These are phyloP conservation scores for Vitellaria paradoxa DNA, from an alignment of 179 eudicot species.

Conservation along the genomic window DNA sequence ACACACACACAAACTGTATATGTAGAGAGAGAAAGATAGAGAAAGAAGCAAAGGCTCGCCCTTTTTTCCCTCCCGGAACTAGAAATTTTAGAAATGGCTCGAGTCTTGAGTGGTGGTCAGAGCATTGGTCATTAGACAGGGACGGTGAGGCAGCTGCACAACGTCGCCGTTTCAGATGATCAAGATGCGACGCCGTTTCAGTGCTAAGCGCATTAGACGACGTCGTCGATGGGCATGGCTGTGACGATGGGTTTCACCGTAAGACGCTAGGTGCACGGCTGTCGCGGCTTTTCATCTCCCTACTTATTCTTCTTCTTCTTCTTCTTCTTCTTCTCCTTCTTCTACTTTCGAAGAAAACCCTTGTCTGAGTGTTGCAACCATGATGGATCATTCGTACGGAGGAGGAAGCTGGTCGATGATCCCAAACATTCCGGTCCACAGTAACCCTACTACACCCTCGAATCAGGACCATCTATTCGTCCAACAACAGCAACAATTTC, in stretches of 20 bases:
- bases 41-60: neutral
- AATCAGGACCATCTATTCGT: conserved; percentile 48
- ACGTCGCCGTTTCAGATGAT: neutral
- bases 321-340: neutral
- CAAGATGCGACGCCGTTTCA: neutral
- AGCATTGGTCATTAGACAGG: neutral
- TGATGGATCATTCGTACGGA: conserved; percentile 34
- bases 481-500: conserved; percentile 39
- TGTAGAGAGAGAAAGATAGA: neutral
- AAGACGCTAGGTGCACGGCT: no score
- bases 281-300: neutral
- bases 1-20: neutral
- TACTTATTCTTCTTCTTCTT: neutral
- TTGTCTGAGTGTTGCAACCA: neutral
- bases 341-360: neutral
- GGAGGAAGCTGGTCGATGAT: conserved; percentile 68
- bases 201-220: neutral
- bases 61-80: neutral
- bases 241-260: no score
- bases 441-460: conserved; percentile 60
- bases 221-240: neutral
- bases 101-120: neutral
- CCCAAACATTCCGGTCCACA: conserved; percentile 46
- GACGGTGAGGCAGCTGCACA: neutral
- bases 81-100: neutral